Conservation (phyloP, 257 asterid species). For the Solanum gracilifrons region DNA sequence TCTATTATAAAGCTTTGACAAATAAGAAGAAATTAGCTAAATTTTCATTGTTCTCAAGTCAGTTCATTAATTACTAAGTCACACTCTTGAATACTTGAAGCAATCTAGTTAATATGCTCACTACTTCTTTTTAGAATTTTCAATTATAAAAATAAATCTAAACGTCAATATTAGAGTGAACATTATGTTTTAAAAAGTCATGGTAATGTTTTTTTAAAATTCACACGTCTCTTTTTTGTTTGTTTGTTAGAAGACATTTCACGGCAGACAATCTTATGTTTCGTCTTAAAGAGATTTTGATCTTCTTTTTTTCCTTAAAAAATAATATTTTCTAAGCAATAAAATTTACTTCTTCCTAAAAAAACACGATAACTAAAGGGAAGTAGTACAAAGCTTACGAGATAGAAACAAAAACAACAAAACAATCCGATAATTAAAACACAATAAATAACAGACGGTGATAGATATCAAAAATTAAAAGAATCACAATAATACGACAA, state of each 20-base stretch:
- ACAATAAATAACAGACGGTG: neutral
- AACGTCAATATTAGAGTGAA: neutral
- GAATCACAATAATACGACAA: too few relatives aligned
- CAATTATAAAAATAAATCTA: neutral
- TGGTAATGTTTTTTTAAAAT: neutral
- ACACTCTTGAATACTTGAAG: too few relatives aligned
- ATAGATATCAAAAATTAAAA: too few relatives aligned
- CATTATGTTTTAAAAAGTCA: neutral
- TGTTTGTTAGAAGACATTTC: neutral
- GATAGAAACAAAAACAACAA: neutral
- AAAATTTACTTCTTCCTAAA: too few relatives aligned
- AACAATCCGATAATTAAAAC: neutral
- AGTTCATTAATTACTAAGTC: neutral
- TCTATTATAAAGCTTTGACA: too few relatives aligned
- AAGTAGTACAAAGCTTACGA: neutral
- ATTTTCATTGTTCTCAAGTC: neutral
- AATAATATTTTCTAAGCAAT: too few relatives aligned
- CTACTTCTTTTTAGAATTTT: neutral
- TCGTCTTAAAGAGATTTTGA: too few relatives aligned
- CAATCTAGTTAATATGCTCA: too few relatives aligned
- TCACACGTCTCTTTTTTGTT: neutral
- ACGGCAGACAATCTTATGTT: neutral
- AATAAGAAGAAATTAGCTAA: neutral
- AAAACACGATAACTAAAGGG: neutral
- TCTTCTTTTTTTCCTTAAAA: too few relatives aligned